Percentiles rank a stretch among this genome's conserved stretches.
Evolutionary conservation across 352 stramenopile genomes (phyloP).

Genomic region (Phytopythium aichiense): DNA sequence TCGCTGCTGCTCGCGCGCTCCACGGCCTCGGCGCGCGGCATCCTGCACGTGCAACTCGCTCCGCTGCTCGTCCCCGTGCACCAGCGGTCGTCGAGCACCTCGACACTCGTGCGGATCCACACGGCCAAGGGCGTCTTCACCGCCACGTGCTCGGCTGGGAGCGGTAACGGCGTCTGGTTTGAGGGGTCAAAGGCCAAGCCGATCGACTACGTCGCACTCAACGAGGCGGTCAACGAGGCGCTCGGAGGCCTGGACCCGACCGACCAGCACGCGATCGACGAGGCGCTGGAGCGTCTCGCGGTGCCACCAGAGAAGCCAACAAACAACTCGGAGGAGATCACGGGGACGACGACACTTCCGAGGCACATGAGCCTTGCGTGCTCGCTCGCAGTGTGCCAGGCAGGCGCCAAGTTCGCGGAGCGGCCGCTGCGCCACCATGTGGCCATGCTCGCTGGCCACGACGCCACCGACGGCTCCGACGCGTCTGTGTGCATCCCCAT

Average conservation of each 20-base stretch:
- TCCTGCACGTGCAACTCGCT: conserved; percentile 58
- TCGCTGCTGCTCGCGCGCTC: conserved; percentile 51
- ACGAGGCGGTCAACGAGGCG: conserved; percentile 34
- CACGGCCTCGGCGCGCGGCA: conserved; percentile 49
- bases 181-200: background rate
- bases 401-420: conserved; percentile 57
- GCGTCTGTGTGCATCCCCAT: conserved; percentile 45
- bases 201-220: background rate
- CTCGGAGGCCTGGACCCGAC: conserved; percentile 39
- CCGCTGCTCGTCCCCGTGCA: conserved; percentile 40
- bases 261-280: conserved; percentile 42
- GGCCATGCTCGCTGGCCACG: conserved; percentile 32
- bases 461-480: conserved; percentile 26
- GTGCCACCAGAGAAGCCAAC: background rate
- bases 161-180: background rate
- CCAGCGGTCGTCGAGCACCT: conserved; percentile 18
- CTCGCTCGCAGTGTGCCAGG: conserved; percentile 59
- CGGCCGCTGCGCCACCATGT: conserved; percentile 52
- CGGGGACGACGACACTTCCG: background rate
- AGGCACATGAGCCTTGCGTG: conserved; percentile 39
- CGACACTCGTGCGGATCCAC: conserved; percentile 52
- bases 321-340: background rate
- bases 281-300: conserved; percentile 17
- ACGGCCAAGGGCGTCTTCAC: conserved; percentile 69
- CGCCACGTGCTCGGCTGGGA: conserved; percentile 30